phyloP scores from a whole-genome alignment of 495 filamentous ascomycete genomes.

The Annulohypoxylon moriforme region DNA sequence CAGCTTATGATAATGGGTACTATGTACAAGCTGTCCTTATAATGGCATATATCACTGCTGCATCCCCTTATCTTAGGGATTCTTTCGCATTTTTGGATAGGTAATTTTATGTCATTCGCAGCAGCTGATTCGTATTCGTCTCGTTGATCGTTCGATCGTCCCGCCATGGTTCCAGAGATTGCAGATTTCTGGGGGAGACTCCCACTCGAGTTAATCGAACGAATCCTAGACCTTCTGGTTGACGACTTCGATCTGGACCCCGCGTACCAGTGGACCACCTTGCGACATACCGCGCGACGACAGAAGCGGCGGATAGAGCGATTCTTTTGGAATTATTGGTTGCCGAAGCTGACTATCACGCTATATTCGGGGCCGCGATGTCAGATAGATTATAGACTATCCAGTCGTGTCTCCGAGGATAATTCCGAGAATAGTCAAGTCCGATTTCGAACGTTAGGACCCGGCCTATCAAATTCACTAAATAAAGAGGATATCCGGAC shows the following conservation, averaged over 20 bases:
- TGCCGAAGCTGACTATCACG: constrained; percentile 37
- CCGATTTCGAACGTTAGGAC: constrained; percentile 27
- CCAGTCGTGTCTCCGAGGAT: background rate
- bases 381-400: constrained; percentile 38
- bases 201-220: constrained; percentile 37
- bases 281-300: constrained; percentile 25
- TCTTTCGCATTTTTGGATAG: constrained; percentile 2
- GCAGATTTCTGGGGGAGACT: constrained; percentile 35
- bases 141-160: constrained; percentile 14
- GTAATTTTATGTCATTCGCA: background rate
- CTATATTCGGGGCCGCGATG: constrained; percentile 37
- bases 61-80: background rate
- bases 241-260: constrained; percentile 39
- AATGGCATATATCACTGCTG: constrained; percentile 28
- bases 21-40: constrained; percentile 1
- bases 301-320: constrained; percentile 40
- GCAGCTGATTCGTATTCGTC: constrained; percentile 10
- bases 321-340: constrained; percentile 30
- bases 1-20: constrained; percentile 16
- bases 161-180: constrained; percentile 18
- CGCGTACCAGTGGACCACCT: constrained; percentile 41
- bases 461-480: constrained; percentile 7
- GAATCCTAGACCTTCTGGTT: constrained; percentile 37
- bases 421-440: constrained; percentile 5
- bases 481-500: constrained; percentile 27